phyloP scores from a whole-genome alignment of 805 yeast genomes.

The Limtongozyma cylindracea region DNA sequence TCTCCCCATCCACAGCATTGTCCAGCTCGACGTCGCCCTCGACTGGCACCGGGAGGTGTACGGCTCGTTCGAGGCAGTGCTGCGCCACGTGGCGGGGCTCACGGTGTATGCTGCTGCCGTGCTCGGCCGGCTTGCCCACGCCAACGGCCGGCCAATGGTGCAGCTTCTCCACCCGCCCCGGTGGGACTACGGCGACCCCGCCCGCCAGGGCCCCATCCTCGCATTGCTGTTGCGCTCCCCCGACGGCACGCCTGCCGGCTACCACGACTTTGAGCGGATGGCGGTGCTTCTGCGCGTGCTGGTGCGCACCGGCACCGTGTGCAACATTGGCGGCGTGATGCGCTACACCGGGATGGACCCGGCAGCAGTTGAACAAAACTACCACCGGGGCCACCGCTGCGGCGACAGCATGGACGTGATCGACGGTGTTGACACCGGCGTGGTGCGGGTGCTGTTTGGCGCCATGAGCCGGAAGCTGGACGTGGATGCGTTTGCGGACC shows the following conservation, averaged over 20 bases:
- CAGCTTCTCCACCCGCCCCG: constrained; percentile 10
- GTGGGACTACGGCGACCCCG: constrained; percentile 25
- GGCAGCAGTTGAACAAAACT: constrained; percentile 15
- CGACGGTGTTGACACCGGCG: too few species aligned
- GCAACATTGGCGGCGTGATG: constrained; percentile 37
- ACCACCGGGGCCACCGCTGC: constrained; percentile 26
- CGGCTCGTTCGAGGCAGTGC: constrained; percentile 35
- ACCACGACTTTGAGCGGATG: constrained; percentile 29
- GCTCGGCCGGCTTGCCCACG: constrained; percentile 12
- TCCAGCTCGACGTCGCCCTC: too few species aligned
- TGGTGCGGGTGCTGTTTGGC: too few species aligned
- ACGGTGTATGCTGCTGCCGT: constrained; percentile 23
- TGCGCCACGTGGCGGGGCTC: constrained; percentile 39
- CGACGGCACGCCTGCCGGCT: constrained; percentile 7
- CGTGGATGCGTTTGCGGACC: too few species aligned
- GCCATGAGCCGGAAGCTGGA: too few species aligned
- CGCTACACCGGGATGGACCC: constrained; percentile 37
- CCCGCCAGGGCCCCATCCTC: constrained; percentile 21
- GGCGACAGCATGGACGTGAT: constrained; percentile 15
- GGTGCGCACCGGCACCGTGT: constrained; percentile 24
- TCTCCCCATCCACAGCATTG: too few species aligned
- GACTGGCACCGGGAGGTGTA: constrained; percentile 8
- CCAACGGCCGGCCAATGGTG: constrained; percentile 4
- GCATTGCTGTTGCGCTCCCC: constrained; percentile 7
- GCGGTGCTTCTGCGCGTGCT: constrained; percentile 25